These are phyloP conservation scores for Nectriaceae sp. DNA, from an alignment of 2,329 filamentous ascomycete genomes.

Conservation along the genomic window DNA sequence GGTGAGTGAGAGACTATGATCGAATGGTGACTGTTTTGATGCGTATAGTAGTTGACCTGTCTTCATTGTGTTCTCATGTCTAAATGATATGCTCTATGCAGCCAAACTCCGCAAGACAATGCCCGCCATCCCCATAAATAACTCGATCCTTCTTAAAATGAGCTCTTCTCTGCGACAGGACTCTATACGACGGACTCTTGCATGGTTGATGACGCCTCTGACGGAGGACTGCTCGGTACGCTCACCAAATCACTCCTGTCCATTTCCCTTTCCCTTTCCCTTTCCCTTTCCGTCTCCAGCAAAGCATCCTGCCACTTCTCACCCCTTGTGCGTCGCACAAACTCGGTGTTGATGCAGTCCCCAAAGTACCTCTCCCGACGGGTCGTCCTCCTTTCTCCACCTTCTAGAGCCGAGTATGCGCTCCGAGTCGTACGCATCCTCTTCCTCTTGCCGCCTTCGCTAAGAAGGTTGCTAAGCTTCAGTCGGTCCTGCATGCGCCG, in stretches of 20 bases:
- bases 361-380: conserved; percentile 74
- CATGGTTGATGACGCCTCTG: background rate
- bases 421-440: conserved; percentile 71
- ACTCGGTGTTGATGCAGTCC: conserved; percentile 56
- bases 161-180: too few relatives aligned
- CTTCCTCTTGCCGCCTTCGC: conserved; percentile 53
- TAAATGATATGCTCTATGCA: too few relatives aligned
- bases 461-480: conserved; percentile 62
- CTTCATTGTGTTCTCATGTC: too few relatives aligned
- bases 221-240: background rate
- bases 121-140: too few relatives aligned
- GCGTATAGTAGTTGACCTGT: too few relatives aligned
- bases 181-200: too few relatives aligned
- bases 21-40: too few relatives aligned
- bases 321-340: conserved; percentile 67
- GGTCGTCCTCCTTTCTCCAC: conserved; percentile 66
- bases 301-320: conserved; percentile 39
- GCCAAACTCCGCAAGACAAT: too few relatives aligned
- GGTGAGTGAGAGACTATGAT: too few relatives aligned
- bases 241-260: background rate
- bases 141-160: too few relatives aligned
- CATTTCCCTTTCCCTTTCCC: too few relatives aligned
- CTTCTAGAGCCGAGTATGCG: conserved; percentile 76
- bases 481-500: conserved; percentile 68
- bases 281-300: conserved; percentile 9